Base-by-base conservation (phyloP, 2,329 filamentous ascomycete species). In the Torrubiellomyces zombiae region DNA sequence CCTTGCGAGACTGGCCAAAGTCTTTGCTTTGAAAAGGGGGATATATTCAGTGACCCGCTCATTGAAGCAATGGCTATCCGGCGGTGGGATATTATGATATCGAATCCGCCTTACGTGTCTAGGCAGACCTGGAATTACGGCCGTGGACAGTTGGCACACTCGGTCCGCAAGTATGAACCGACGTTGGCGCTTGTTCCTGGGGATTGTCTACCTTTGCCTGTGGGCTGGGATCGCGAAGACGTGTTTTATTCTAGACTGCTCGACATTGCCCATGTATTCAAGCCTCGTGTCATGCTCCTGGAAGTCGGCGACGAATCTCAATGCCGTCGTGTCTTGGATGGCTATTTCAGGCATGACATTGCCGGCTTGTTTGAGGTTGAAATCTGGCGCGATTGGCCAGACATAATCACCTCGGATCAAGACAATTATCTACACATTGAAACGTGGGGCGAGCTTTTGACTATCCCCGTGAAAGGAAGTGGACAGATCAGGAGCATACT, bases 21-120 rank as follows among this genome's bases (percentile, higher is more conserved):
- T 8, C 39, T 70, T 4, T 30, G 34, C 1, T 70, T 76, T 32
- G 38, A 46, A 10, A 42, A 49, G 11, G 61, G 55, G 2, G 52
- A 71, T 30, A 46, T 72, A 9, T 68, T 70, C 32, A 40, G 44
- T 6, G 48, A 59, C 10, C 40, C 37, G 17, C 51, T 50, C 31
- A 45, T 58, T 26, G 21, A 32, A 3, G 16, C 28, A 2, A 30
- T 53, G 3, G 21, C 41, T 1, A 20, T 21, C 7, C 25, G 23
- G 10, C 35, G 18, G 3, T 63, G 46, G 40, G 73, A 91, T 32
- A 52, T 95, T 4, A 50, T 98, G 2, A 66, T 89, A 18, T 78
- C 78, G 2, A 98, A 98, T 41, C 89, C 89, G 10, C 89, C 89
- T 1, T 95, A 95, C 45, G 75, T 95, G 25, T 91, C 83, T 2